Base-by-base conservation (phyloP, 2,329 filamentous ascomycete genomes). In the Phaeosphaeria sp. region DNA sequence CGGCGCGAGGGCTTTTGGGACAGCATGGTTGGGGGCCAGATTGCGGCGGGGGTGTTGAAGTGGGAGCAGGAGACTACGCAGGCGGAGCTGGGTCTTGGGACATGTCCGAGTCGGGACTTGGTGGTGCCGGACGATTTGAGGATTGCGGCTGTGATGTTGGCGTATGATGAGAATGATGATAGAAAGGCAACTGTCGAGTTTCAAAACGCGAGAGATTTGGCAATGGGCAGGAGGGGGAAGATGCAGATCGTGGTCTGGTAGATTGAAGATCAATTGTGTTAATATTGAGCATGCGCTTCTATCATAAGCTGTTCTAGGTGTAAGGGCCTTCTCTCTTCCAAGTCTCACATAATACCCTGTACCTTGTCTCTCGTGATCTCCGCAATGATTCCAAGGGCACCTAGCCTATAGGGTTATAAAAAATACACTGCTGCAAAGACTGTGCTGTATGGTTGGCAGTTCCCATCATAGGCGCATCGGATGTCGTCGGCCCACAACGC, bases 11-110 rank as follows among this genome's bases (percentile, higher is more conserved):
- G 83, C 77, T 1, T 90, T 87, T 71, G 79, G 76, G 44, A 81
- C 85, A 67, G 88, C 85, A 1, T 90, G 82, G 69, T 91, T 85
- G 89, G 86, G 86, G 75, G 72, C 0, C 56, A 64, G 21, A 64
- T 76, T 23, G 73, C 71, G 2, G 61, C 57, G 49, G 66, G 69
- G 49, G 58, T 62, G 6, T 60, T 74, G 56, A 55, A 43, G 21
- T 30, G 75, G 18, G 73, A 76, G 50, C 68, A 76, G 56, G 60
- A 60, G 41, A 65, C 61, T 20, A 48, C 62, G 15, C 54, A 67
- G 27, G 62, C 54, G 10, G 60, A 63, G 27, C 22, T 62, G 42
- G 62, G 63, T 9, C 15, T 56, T 22, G 15, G 39, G 2, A 21
- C 50, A 3, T 41, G 18, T n/a, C 20, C 53, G 4, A 13, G n/a